Base-by-base conservation (phyloP, 768 basidiomycete genomes). In the Tephrocybe sp. region DNA sequence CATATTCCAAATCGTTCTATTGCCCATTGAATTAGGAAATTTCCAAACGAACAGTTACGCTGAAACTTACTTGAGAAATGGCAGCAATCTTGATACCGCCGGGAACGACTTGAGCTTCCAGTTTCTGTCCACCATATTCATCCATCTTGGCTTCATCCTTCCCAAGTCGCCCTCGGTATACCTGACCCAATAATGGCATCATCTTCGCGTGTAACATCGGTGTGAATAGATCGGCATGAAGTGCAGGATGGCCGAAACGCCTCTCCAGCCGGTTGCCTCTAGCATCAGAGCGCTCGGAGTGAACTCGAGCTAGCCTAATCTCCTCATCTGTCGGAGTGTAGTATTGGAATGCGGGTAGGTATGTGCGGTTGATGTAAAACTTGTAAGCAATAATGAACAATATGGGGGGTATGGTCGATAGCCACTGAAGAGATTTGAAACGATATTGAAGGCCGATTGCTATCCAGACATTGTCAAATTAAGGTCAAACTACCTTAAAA, bases 191-290 rank as follows among this genome's bases (percentile, higher is more conserved):
- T 19, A 93, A 70, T 6, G 79, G 84, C 79, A 89, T 84, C 87
- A 91, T 88, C 66, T 83, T 85, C 54, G 86, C 83, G 58, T 91
- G 91, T 43, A 93, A 65, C 88, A 91, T 88, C 0, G 88, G 91
- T 4, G 90, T 91, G 69, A 94, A 90, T 39, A 95, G 75, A 45
- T 94, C 91, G 11, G 79, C 69, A 57, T 93, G 83, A 40, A 99
- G 75, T 13, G 94, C 89, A 1, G 97, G 94, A 64, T 99, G 97
- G 1, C 94, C 90, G 69, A 98, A 99, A 23, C 95, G 86, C 64
- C 85, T 92, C 70, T 86, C 86, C 24, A 98, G 80, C 27, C 88
- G 80, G 61, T 87, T 78, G 47, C 85, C 77, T 30, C 76, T 75
- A 49, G 77, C 72, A 64, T 97, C 94, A 1, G 81, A 78, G 40